Conservation (phyloP, 495 filamentous ascomycete species). For the Apodospora peruviana region DNA sequence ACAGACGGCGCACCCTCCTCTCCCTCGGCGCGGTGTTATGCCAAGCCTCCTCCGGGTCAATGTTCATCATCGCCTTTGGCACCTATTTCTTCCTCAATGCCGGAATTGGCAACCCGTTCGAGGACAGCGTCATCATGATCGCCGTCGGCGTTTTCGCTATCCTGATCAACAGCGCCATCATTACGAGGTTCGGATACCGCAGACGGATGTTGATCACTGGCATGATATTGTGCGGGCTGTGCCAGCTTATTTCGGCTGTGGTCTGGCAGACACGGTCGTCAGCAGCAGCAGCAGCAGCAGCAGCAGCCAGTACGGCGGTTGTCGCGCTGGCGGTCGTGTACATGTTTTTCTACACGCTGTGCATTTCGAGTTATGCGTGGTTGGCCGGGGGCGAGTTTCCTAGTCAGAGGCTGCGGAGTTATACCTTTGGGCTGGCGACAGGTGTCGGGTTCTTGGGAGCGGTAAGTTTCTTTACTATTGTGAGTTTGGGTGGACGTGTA, state of each 20-base stretch:
- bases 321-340: slow-evolving; percentile 35
- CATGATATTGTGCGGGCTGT: slow-evolving; percentile 40
- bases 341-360: slow-evolving; percentile 37
- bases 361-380: slow-evolving; percentile 44
- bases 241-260: slow-evolving; percentile 42
- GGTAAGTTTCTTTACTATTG: not conserved
- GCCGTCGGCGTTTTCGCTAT: slow-evolving; percentile 44
- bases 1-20: slow-evolving; percentile 41
- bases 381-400: slow-evolving; percentile 48
- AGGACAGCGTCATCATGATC: slow-evolving; percentile 45
- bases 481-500: not conserved
- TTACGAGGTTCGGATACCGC: slow-evolving; percentile 39
- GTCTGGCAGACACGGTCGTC: slow-evolving; percentile 43
- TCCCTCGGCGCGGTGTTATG: slow-evolving; percentile 40
- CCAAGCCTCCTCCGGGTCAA: slow-evolving; percentile 49
- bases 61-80: slow-evolving; percentile 47
- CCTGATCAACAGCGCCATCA: slow-evolving; percentile 37
- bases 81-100: slow-evolving; percentile 33
- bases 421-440: slow-evolving; percentile 43
- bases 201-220: slow-evolving; percentile 43
- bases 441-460: slow-evolving; percentile 35
- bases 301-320: slow-evolving; percentile 35
- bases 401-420: slow-evolving; percentile 37
- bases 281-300: slow-evolving; percentile 30
- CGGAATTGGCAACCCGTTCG: slow-evolving; percentile 37